Base-by-base conservation (phyloP, 306 rosid species). In the Fragaria ananassa region DNA sequence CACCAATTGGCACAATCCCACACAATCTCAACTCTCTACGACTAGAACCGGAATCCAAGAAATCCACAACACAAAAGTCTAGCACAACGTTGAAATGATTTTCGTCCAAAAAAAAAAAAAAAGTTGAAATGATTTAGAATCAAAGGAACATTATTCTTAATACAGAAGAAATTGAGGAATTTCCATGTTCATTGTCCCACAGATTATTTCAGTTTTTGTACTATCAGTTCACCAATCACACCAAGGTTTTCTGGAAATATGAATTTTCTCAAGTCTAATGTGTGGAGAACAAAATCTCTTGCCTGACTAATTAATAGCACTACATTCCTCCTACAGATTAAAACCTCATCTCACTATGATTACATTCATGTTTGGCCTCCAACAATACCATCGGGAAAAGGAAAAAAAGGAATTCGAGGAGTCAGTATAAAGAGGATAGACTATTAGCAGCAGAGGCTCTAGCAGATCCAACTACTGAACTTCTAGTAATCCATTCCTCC, bases 401-500 rank as follows among this genome's bases (percentile, higher is more conserved):
- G 10, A 15, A 25, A 46, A 44, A 15, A 27, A 15, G 25, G 73
- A 75, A 49, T 64, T 34, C 7, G 31, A 51, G 17, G n/a, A 51
- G 68, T 42, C 39, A 8, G 69, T 65, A 63, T 53, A 34, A 29
- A 71, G 25, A 65, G 61, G 60, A 39, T 45, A 44, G 25, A 42
- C 70, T 31, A 56, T 54, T 19, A 60, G 34, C 10, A 39, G 68
- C 31, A 76, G 74, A 31, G 68, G 23, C 18, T 54, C 39, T 3
- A 14, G 15, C 11, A 21, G 67, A 74, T 56, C 53, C 44, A 67
- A 4, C 39, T 27, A 39, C 13, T 8, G 21, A 39, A 56, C 54
- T 69, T 58, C 64, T 71, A 86, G 62, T 76, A 83, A 50, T 76
- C 88, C 86, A 84, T 61, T 41, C 85, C 87, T 15, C 87, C 87